These are phyloP conservation scores for Aschersonia sp. DNA, from an alignment of 2,329 filamentous ascomycete genomes.

Conservation along the genomic window DNA sequence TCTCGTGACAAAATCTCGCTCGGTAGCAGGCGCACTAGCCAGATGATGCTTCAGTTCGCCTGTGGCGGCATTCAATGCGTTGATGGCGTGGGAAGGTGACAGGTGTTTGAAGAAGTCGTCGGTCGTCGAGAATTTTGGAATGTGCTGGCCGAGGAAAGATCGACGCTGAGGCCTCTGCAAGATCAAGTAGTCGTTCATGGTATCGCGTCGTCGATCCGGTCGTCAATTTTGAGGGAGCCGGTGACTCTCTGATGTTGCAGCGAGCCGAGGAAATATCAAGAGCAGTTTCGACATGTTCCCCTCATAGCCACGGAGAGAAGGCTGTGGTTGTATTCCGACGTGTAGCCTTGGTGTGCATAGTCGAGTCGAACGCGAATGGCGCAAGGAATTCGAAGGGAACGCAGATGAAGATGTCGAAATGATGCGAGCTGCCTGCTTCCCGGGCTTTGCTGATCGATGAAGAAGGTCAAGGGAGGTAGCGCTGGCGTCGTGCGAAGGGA, in stretches of 20 bases:
- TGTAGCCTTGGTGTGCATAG: conserved; percentile 6
- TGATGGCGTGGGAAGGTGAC: conserved; percentile 44
- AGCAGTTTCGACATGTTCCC: conserved; percentile 7
- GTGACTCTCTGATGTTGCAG: not conserved
- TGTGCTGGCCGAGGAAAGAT: conserved; percentile 20
- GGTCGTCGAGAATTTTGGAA: conserved; percentile 27
- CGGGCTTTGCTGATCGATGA: not conserved
- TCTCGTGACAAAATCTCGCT: conserved; percentile 57
- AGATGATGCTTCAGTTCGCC: conserved; percentile 44
- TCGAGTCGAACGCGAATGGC: conserved; percentile 1
- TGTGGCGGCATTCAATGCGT: conserved; percentile 40
- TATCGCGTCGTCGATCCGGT: conserved; percentile 3
- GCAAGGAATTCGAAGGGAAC: not conserved
- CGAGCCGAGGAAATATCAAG: not conserved
- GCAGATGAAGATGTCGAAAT: not conserved
- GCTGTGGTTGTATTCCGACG: conserved; percentile 11
- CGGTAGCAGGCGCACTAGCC: conserved; percentile 44
- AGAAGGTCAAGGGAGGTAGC: not conserved
- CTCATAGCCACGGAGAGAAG: conserved; percentile 21
- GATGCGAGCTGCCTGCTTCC: not conserved
- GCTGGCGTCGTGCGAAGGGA: not conserved
- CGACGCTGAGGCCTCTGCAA: conserved; percentile 19
- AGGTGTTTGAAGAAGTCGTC: conserved; percentile 50
- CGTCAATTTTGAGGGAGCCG: too few relatives aligned
- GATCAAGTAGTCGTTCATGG: conserved; percentile 19